Base-by-base conservation (phyloP, 805 yeast genomes). In the Ogataea populi-albae region DNA sequence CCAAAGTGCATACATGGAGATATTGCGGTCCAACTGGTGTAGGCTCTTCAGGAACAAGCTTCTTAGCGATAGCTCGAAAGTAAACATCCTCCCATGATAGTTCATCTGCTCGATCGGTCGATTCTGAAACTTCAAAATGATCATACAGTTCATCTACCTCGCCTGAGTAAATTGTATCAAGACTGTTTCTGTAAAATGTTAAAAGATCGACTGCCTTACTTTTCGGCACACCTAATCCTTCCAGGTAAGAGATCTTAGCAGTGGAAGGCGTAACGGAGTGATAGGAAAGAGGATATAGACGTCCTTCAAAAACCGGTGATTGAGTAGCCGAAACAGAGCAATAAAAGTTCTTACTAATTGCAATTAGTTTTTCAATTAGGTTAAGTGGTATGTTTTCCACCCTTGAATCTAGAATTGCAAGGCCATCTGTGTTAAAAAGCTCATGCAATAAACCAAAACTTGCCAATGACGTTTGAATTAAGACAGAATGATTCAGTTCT, bases 361-460 rank as follows among this genome's bases (percentile, higher is more conserved):
- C 54, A 12, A 77, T 56, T 1, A 77, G 34, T 38, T 70, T 72
- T 18, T 71, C 73, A 30, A 75, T 60, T 4, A 77, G 60, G 1
- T 45, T 43, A 9, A 52, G 32, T 0, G 75, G 69, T 22, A 68
- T 48, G 19, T 58, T 63, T 11, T 46, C 39, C 14, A 44, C 46
- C 9, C 37, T 40, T 12, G 34, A 35, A 6, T 41, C 45, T 14
- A 55, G 38, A 12, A 52, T 38, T 11, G 52, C 40, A 4, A 46
- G 35, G 16, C 55, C 44, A 8, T 52, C 57, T 3, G 52, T 25
- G 9, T 52, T 59, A 12, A 73, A 49, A 2, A 69, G 40, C 5
- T 55, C 52, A 5, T 50, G 44, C 14, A 75, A 41, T 10, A 71
- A 53, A 7, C 72, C 69, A 35, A 66, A 62, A 7, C 65, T 62